Evolutionary conservation across 129 eudicot genomes (phyloP).

Genomic region (Artemisia argyi): DNA sequence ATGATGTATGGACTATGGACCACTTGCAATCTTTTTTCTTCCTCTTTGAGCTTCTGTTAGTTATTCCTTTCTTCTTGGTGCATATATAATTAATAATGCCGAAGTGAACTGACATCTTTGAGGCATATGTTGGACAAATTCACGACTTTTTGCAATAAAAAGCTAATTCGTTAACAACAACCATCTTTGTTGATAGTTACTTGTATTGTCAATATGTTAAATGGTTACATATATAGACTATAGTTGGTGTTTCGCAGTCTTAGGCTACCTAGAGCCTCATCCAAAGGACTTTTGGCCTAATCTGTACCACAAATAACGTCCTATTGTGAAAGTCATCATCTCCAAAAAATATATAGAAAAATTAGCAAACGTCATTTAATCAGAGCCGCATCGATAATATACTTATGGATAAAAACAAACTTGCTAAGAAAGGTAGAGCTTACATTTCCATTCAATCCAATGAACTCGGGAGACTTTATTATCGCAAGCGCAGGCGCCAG

Average conservation of each 20-base stretch:
- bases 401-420: slow-evolving; percentile 4
- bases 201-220: not conserved
- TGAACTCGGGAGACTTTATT: slow-evolving; percentile 86
- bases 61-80: slow-evolving; percentile 16
- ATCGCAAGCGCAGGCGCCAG: slow-evolving; percentile 96
- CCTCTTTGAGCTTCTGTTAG: not conserved
- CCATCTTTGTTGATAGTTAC: slow-evolving; percentile 1
- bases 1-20: slow-evolving; percentile 30
- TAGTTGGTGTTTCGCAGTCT: slow-evolving; percentile 1
- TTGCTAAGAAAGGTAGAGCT: slow-evolving; percentile 21
- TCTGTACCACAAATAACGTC: not conserved
- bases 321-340: not conserved
- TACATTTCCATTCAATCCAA: slow-evolving; percentile 83
- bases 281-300: slow-evolving; percentile 16
- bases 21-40: slow-evolving; percentile 15
- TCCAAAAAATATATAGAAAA: not conserved
- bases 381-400: not conserved
- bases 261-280: slow-evolving; percentile 23
- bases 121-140: slow-evolving; percentile 5
- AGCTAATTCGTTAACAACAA: not conserved
- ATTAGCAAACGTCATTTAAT: not conserved
- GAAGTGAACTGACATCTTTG: slow-evolving; percentile 17
- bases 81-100: not conserved
- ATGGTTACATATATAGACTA: too few relatives aligned
- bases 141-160: not conserved